Conservation (phyloP, 306 rosid species). For the cucumber (Cucumis sativus) region DNA sequence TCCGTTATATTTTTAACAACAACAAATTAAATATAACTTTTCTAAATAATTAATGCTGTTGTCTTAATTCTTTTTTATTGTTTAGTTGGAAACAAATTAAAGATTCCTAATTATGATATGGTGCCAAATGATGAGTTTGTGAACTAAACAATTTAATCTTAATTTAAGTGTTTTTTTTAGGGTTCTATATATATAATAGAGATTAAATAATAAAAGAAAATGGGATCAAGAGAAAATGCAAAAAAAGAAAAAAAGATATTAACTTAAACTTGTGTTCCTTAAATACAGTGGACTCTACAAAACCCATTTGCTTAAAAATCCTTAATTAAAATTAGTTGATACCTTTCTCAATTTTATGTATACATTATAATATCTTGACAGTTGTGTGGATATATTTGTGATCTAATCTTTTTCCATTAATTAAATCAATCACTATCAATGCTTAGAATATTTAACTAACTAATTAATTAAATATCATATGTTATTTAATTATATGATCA, state of each 20-base stretch:
- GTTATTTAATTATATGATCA: background rate
- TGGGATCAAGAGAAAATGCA: background rate
- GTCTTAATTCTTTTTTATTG: no score
- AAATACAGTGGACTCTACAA: conserved; percentile 10
- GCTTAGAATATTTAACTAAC: background rate
- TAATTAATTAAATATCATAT: no score
- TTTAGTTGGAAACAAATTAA: no score
- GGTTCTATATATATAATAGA: background rate
- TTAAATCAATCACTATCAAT: background rate
- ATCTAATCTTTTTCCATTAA: background rate
- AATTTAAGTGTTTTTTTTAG: conserved; percentile 1
- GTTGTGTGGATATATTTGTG: background rate
- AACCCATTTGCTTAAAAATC: conserved; percentile 12
- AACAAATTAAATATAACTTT: no score
- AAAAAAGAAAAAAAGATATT: conserved; percentile 10
- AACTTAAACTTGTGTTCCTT: conserved; percentile 36
- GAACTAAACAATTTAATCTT: background rate
- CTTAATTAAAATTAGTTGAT: conserved; percentile 12
- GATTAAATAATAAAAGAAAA: background rate
- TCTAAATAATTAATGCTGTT: no score
- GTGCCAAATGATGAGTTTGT: no score
- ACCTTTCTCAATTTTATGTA: background rate
- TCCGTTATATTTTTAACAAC: no score
- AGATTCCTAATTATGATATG: no score
- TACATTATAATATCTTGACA: background rate